phyloP scores from a whole-genome alignment of 2,329 filamentous ascomycete species.

The Ambrosiella beaveri region DNA sequence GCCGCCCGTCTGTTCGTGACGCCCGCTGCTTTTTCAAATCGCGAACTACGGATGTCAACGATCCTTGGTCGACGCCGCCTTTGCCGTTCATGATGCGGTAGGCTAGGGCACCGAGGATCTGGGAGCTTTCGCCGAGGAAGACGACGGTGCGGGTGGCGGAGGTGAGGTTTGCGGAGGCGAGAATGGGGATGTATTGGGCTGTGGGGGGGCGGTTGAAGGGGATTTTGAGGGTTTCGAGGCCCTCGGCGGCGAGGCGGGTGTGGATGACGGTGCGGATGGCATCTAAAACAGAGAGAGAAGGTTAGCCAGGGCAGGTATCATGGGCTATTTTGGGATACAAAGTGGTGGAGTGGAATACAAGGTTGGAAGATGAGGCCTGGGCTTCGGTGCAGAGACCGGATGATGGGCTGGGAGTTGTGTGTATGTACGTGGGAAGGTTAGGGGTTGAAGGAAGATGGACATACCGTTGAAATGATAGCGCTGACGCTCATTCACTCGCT shows the following conservation, averaged over 20 bases:
- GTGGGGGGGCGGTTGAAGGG: constrained; percentile 31
- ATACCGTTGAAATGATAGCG: constrained; percentile 57
- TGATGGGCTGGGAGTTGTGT: too few species aligned
- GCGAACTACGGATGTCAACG: constrained; percentile 44
- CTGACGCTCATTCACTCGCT: constrained; percentile 61
- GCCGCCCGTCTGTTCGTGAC: constrained; percentile 19
- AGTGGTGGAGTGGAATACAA: not conserved
- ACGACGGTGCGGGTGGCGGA: constrained; percentile 48
- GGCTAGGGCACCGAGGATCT: constrained; percentile 61
- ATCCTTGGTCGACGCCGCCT: constrained; percentile 54
- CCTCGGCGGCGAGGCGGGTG: constrained; percentile 41
- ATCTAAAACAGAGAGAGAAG: constrained; percentile 24
- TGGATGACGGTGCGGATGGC: constrained; percentile 45
- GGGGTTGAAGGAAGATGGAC: constrained; percentile 14
- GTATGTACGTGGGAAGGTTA: too few species aligned
- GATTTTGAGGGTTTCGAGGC: constrained; percentile 42
- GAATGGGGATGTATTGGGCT: constrained; percentile 51
- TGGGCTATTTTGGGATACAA: not conserved
- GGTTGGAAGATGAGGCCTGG: too few species aligned
- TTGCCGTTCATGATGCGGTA: constrained; percentile 46
- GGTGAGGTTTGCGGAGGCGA: constrained; percentile 35
- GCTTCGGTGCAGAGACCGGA: too few species aligned
- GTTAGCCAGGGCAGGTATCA: not conserved
- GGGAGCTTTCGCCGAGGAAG: constrained; percentile 52
- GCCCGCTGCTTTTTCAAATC: constrained; percentile 24